Evolutionary conservation across 2,329 filamentous ascomycete genomes (phyloP).

Genomic region (Cladorrhinum sp.): DNA sequence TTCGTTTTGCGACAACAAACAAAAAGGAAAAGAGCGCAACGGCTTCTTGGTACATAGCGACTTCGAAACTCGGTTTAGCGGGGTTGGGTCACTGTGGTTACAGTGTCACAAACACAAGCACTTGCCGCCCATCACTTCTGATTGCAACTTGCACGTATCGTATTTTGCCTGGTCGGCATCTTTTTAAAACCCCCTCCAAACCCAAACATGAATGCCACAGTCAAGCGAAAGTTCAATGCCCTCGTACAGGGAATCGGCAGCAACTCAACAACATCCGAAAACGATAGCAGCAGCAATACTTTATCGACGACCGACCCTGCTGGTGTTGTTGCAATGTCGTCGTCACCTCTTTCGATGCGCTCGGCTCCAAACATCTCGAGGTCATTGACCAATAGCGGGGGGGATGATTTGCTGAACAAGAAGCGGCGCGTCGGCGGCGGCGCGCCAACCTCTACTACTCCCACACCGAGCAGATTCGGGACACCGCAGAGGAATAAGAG

Average conservation of each 20-base stretch:
- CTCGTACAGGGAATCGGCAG: constrained; percentile 65
- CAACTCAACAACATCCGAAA: constrained; percentile 34
- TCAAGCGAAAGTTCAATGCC: constrained; percentile 78
- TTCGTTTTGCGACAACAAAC: not conserved
- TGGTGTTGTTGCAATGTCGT: not conserved
- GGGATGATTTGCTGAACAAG: constrained; percentile 49
- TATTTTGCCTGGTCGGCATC: not conserved
- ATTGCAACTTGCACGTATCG: not conserved
- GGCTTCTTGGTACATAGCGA: not conserved
- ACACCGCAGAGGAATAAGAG: constrained; percentile 17
- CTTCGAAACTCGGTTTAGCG: not conserved
- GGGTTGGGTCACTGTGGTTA: not conserved
- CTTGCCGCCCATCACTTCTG: not conserved
- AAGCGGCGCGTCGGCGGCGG: constrained; percentile 50
- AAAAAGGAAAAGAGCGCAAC: not conserved
- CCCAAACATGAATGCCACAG: constrained; percentile 64
- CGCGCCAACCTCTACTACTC: constrained; percentile 23
- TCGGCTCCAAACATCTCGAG: constrained; percentile 11
- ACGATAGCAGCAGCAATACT: constrained; percentile 1
- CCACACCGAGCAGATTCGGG: constrained; percentile 36
- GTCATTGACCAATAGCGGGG: constrained; percentile 27
- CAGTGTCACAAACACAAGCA: not conserved
- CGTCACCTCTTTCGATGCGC: constrained; percentile 24
- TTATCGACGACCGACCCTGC: constrained; percentile 9
- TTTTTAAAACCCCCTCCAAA: too few relatives aligned